Percentiles rank a stretch among this genome's conserved stretches.
phyloP scores from a whole-genome alignment of 495 filamentous ascomycete genomes.

The Xylaria palmicola region DNA sequence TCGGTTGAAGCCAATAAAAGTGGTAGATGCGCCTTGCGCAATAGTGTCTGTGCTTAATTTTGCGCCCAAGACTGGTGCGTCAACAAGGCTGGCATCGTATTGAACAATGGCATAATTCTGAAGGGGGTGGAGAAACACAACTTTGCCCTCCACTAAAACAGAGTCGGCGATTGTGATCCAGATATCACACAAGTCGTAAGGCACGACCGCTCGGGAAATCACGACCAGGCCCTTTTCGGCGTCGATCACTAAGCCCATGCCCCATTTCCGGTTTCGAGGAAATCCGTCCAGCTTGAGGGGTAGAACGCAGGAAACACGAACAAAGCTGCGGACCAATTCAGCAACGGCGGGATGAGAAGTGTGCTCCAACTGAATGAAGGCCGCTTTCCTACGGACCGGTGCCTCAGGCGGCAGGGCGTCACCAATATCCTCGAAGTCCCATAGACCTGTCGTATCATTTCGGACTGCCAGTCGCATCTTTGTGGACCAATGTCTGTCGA shows the following conservation, averaged over 20 bases:
- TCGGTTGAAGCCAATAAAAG: constrained; percentile 96
- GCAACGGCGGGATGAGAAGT: constrained; percentile 86
- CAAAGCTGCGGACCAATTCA: constrained; percentile 91
- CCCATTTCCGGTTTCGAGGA: constrained; percentile 86
- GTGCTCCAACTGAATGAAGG: constrained; percentile 88
- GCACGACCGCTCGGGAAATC: constrained; percentile 88
- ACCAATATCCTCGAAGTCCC: constrained; percentile 88
- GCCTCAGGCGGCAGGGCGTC: constrained; percentile 72
- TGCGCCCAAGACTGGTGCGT: constrained; percentile 89
- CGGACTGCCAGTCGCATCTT: constrained; percentile 92
- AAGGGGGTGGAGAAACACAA: constrained; percentile 95
- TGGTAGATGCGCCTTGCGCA: constrained; percentile 84
- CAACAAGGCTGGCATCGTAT: constrained; percentile 89
- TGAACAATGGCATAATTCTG: constrained; percentile 96
- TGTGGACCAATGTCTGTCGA: constrained; percentile 92
- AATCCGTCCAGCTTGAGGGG: constrained; percentile 96
- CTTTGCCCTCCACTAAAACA: constrained; percentile 88
- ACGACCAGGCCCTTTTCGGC: constrained; percentile 93
- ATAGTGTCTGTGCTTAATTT: constrained; percentile 76
- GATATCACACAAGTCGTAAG: constrained; percentile 96
- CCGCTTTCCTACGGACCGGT: constrained; percentile 71
- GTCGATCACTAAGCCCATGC: constrained; percentile 93
- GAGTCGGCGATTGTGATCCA: constrained; percentile 93
- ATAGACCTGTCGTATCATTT: constrained; percentile 86
- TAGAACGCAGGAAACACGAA: constrained; percentile 87